phyloP scores from a whole-genome alignment of 2,329 filamentous ascomycete species.

The Stagonosporopsis rhizophila region DNA sequence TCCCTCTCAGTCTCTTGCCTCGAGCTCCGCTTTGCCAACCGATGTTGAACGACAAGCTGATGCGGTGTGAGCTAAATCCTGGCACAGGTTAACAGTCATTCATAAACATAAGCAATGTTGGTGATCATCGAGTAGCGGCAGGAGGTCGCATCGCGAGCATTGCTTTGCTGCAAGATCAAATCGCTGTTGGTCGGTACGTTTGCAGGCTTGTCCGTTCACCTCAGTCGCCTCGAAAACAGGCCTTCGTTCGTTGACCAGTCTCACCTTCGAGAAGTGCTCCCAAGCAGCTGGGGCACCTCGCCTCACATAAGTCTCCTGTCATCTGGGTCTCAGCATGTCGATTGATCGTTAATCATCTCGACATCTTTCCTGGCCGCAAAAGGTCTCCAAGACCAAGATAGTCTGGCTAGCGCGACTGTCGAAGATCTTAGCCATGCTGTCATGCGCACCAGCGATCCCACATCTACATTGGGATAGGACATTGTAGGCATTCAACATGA shows the following conservation, averaged over 20 bases:
- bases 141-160: not conserved
- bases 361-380: not conserved
- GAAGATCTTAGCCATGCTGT: not conserved
- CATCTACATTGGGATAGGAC: not conserved
- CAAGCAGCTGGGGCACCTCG: not conserved
- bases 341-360: not conserved
- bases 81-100: not conserved
- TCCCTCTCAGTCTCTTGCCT: not conserved
- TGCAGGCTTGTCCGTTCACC: not conserved
- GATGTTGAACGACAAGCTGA: not conserved
- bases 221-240: not conserved
- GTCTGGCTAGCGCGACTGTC: not conserved
- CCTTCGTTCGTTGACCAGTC: not conserved
- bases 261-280: not conserved
- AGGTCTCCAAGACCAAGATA: not conserved
- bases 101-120: not conserved
- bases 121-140: not conserved
- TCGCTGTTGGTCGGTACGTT: not conserved
- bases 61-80: not conserved
- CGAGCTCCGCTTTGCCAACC: not conserved
- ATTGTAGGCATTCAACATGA: not conserved
- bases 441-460: not conserved
- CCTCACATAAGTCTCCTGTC: not conserved
- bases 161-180: not conserved
- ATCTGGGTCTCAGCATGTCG: not conserved